Base-by-base conservation (phyloP, 768 basidiomycete species). In the Amanita pseudoporphyria region DNA sequence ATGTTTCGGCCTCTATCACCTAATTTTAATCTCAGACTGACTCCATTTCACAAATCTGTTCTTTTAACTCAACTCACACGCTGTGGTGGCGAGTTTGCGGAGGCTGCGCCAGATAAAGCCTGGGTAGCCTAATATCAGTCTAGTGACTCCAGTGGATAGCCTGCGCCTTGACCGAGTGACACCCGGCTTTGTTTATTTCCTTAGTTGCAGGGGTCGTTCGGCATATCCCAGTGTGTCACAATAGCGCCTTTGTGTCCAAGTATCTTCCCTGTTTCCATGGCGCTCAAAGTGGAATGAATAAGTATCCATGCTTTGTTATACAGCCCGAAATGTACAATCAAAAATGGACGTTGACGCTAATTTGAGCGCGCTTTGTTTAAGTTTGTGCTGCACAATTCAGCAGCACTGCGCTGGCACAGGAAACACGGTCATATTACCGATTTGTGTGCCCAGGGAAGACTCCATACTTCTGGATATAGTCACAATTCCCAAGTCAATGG, bases 1-100 rank as follows among this genome's bases (percentile, higher is more conserved):
- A 45, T 45, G 44, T 45, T 45, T 45, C 44, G 44, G 44, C 44
- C 6, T 16, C 30, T 32, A 9, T 32, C 43, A 31, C n/a, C 43
- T 45, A 45, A 31, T 45, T 32, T 31, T 28, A 24, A 16, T 31
- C 19, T 32, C 43, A 45, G n/a, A 16, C 16, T 14, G 18, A 31
- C 12, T 32, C 43, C 22, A 13, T 36, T 13, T 36, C 35, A n/a
- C n/a, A n/a, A n/a, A n/a, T n/a, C n/a, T n/a, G n/a, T n/a, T n/a
- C n/a, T n/a, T n/a, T 36, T 10, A 36, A 36, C 35, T 36, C 35
- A 7, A 36, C 24, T 28, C 19, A 21, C 18, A 40, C 19, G 41
- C 24, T 12, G 28, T 13, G 21, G 24, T 43, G 38, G 38, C 38
- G 18, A 16, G 38, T 39, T 19, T 18, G 19, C 3, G 19, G 18